These are phyloP conservation scores for Penicillium olsonii DNA, from an alignment of 2,329 filamentous ascomycete species.

Conservation along the genomic window DNA sequence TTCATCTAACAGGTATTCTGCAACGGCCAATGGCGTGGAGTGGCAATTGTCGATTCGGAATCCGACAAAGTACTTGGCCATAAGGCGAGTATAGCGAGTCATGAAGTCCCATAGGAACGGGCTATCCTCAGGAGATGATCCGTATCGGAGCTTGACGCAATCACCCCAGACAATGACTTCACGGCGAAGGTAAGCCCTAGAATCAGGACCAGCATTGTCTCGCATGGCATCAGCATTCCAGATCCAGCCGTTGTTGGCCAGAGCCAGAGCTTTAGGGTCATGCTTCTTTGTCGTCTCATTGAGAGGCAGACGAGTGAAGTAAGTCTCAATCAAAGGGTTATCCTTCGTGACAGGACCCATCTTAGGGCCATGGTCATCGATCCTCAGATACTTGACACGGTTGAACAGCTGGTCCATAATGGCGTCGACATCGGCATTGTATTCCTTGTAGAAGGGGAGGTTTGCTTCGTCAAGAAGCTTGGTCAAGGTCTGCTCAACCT, in stretches of 20 bases:
- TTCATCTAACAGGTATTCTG: conserved; percentile 91
- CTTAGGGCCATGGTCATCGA: conserved; percentile 91
- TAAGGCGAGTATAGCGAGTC: conserved; percentile 84
- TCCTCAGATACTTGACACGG: conserved; percentile 87
- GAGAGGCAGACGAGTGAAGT: conserved; percentile 84
- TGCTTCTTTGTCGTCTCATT: conserved; percentile 79
- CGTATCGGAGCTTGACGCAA: conserved; percentile 95
- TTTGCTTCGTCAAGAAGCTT: conserved; percentile 81
- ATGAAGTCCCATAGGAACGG: conserved; percentile 96
- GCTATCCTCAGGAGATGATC: conserved; percentile 75
- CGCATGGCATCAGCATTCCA: conserved; percentile 95
- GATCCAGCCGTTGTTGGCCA: conserved; percentile 98
- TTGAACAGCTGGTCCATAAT: conserved; percentile 92
- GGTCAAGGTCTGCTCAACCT: conserved; percentile 55
- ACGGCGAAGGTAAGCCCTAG: conserved; percentile 88
- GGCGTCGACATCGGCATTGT: conserved; percentile 77
- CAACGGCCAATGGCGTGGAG: conserved; percentile 91
- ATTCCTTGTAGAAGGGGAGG: conserved; percentile 86
- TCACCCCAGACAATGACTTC: conserved; percentile 99
- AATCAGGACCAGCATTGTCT: conserved; percentile 88
- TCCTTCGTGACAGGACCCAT: conserved; percentile 73
- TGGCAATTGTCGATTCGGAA: conserved; percentile 98
- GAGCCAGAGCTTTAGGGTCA: conserved; percentile 71
- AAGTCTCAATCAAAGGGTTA: conserved; percentile 85
- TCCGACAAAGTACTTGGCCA: conserved; percentile 93